phyloP scores from a whole-genome alignment of 169 alveolate species.

The Cryptosporidium ryanae region DNA sequence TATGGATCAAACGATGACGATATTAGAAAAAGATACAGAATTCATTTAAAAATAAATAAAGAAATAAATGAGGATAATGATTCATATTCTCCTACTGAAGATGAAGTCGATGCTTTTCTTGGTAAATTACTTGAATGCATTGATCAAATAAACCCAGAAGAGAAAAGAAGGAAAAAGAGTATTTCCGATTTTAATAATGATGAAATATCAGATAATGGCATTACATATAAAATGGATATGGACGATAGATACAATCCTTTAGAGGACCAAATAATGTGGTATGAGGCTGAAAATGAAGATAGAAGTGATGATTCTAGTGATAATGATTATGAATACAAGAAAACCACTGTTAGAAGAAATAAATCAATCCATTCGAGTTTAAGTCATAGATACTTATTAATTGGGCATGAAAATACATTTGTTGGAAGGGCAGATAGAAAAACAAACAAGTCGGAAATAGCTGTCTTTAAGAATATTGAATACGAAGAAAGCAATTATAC shows the following conservation, averaged over 20 bases:
- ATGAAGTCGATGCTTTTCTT: slow-evolving; percentile 39
- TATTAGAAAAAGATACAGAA: slow-evolving; percentile 56
- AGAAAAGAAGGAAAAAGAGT: slow-evolving; percentile 28
- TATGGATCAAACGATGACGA: slow-evolving; percentile 54
- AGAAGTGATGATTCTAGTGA: background rate
- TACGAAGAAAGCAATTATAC: slow-evolving; percentile 35
- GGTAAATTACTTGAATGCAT: slow-evolving; percentile 38
- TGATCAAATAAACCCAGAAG: slow-evolving; percentile 72
- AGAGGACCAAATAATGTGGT: slow-evolving; percentile 46
- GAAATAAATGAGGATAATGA: background rate
- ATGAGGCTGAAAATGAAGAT: slow-evolving; percentile 2
- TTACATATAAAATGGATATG: slow-evolving; percentile 58
- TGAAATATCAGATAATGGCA: slow-evolving; percentile 48
- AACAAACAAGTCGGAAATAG: slow-evolving; percentile 47
- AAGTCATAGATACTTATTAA: slow-evolving; percentile 71
- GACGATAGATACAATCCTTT: slow-evolving; percentile 32
- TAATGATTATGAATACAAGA: background rate
- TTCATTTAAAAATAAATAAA: slow-evolving; percentile 29
- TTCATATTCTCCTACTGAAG: slow-evolving; percentile 9
- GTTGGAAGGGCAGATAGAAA: slow-evolving; percentile 70
- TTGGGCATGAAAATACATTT: slow-evolving; percentile 72
- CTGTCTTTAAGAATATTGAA: slow-evolving; percentile 58
- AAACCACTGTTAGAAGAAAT: slow-evolving; percentile 24
- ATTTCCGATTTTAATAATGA: slow-evolving; percentile 34
- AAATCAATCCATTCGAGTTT: background rate